These are phyloP conservation scores for Arachnomyces sp. DNA, from an alignment of 2,329 filamentous ascomycete species.

Conservation along the genomic window DNA sequence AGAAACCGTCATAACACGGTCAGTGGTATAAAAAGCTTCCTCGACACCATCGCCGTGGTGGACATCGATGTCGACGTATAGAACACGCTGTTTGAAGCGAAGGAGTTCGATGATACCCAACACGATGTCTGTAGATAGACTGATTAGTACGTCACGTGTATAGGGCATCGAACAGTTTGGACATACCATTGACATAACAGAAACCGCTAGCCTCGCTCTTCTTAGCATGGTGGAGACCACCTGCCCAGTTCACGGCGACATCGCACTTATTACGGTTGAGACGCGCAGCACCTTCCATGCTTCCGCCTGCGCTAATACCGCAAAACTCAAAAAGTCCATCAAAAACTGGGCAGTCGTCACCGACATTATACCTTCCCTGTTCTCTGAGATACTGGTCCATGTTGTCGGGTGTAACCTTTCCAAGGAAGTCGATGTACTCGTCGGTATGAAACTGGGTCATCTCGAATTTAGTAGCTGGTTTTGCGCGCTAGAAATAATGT, in stretches of 20 bases:
- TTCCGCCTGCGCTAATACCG: slow-evolving; percentile 61
- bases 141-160: slow-evolving; percentile 15
- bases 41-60: slow-evolving; percentile 63
- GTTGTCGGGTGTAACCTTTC: slow-evolving; percentile 94
- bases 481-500: slow-evolving; percentile 55
- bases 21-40: slow-evolving; percentile 64
- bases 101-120: slow-evolving; percentile 59
- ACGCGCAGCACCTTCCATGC: slow-evolving; percentile 63
- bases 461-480: slow-evolving; percentile 65
- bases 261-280: slow-evolving; percentile 62
- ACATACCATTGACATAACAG: slow-evolving; percentile 82
- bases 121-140: slow-evolving; percentile 48
- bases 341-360: slow-evolving; percentile 58
- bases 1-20: slow-evolving; percentile 64
- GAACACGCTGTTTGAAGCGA: slow-evolving; percentile 56
- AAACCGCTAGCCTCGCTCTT: slow-evolving; percentile 92
- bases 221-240: slow-evolving; percentile 93
- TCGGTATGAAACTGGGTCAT: slow-evolving; percentile 69
- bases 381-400: slow-evolving; percentile 92
- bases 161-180: neutral
- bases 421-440: slow-evolving; percentile 65
- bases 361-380: slow-evolving; percentile 70
- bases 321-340: slow-evolving; percentile 65
- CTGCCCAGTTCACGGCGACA: slow-evolving; percentile 76
- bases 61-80: slow-evolving; percentile 62